Evolutionary conservation across 2,329 filamentous ascomycete genomes (phyloP).

Genomic region (Ceratocystis harringtonii): DNA sequence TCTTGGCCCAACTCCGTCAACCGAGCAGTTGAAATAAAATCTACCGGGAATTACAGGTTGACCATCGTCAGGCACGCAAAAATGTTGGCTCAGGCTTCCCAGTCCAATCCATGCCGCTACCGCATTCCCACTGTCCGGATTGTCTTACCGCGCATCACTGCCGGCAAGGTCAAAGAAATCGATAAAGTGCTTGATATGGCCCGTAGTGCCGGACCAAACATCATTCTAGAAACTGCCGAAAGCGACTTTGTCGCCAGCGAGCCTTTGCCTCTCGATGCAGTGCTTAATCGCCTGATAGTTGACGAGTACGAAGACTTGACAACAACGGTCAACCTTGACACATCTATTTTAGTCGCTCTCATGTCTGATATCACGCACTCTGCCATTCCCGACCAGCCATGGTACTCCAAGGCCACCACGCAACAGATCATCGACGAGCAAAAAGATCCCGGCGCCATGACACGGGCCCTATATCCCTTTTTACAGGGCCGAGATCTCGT

Average conservation of each 20-base stretch:
- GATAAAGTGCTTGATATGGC: constrained; percentile 3
- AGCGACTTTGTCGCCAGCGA: neutral
- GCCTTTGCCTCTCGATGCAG: neutral
- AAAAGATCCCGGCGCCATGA: neutral
- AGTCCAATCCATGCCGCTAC: constrained; percentile 5
- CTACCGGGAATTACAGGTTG: neutral
- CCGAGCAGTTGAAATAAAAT: neutral
- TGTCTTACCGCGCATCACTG: neutral
- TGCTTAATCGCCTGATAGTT: neutral
- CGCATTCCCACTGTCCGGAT: neutral
- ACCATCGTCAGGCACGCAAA: neutral
- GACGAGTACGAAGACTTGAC: constrained; percentile 1
- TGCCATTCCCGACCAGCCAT: neutral
- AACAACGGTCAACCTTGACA: neutral
- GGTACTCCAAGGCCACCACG: constrained; percentile 6
- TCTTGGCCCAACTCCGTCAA: neutral
- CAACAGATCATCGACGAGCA: constrained; percentile 3
- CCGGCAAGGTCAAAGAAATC: constrained; percentile 1
- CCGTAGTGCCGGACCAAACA: neutral
- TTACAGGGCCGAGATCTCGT: neutral
- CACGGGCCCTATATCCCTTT: neutral
- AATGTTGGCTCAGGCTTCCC: neutral
- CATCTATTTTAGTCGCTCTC: constrained; percentile 1
- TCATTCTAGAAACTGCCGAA: constrained; percentile 1
- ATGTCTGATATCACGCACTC: constrained; percentile 7